Percentiles rank a stretch among this genome's conserved stretches.
phyloP scores from a whole-genome alignment of 1,284 basidiomycete genomes.

The Phenoliferia sp. region DNA sequence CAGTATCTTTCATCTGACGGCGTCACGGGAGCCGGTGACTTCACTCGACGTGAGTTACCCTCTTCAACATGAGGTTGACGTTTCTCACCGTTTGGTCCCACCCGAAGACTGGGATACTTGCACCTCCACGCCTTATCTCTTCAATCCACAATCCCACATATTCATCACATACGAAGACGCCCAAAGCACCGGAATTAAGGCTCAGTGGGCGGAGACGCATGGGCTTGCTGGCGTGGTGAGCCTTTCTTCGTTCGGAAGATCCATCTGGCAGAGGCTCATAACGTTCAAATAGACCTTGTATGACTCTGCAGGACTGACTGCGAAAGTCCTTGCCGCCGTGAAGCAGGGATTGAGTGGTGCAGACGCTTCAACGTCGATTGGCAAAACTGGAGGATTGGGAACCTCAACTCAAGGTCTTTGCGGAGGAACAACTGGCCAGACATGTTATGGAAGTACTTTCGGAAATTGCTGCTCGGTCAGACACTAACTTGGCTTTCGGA shows the following conservation, averaged over 20 bases:
- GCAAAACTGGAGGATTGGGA: too few species aligned
- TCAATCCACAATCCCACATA: conserved; percentile 3
- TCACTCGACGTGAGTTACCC: conserved; percentile 8
- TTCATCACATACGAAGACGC: conserved; percentile 48
- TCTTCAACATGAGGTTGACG: not conserved
- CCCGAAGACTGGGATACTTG: conserved; percentile 14
- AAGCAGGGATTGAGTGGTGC: too few species aligned
- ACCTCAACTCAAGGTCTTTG: too few species aligned
- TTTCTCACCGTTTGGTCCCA: not conserved
- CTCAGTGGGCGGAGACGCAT: conserved; percentile 40
- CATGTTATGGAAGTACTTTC: too few species aligned
- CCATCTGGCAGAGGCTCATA: too few species aligned
- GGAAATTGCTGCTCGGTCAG: too few species aligned
- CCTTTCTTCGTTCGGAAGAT: not conserved
- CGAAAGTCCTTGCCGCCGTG: too few species aligned
- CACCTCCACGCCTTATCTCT: conserved; percentile 21
- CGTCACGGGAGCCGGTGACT: conserved; percentile 4
- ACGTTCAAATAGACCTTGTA: too few species aligned
- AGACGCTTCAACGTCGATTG: too few species aligned
- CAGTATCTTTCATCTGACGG: conserved; percentile 16
- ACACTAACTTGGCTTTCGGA: too few species aligned
- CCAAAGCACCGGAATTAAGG: conserved; percentile 67
- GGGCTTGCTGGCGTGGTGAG: conserved; percentile 24
- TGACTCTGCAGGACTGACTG: too few species aligned
- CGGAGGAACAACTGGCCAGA: too few species aligned